phyloP scores from a whole-genome alignment of 2,329 filamentous ascomycete species.

The Botrytis tulipae region DNA sequence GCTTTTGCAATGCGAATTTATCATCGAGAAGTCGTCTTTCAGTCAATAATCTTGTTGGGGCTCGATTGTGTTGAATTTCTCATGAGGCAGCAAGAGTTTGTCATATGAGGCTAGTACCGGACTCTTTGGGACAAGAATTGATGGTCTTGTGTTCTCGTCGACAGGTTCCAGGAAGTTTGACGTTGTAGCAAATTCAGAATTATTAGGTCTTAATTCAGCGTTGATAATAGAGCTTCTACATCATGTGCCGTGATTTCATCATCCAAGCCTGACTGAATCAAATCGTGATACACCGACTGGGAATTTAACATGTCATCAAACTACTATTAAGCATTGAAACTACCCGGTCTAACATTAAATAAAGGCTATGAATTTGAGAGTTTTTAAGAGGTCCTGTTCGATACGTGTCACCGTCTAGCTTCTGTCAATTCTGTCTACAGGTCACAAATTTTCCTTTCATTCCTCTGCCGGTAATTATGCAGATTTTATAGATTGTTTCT shows the following conservation, averaged over 20 bases:
- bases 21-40: background rate
- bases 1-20: background rate
- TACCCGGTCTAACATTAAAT: rapidly evolving
- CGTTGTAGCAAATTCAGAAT: background rate
- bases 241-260: background rate
- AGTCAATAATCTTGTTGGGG: background rate
- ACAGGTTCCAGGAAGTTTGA: rapidly evolving
- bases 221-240: background rate
- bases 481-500: too few relatives aligned
- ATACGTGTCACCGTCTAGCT: background rate
- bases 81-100: background rate
- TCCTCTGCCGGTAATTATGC: background rate
- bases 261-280: rapidly evolving
- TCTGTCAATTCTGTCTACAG: background rate
- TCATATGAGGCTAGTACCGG: background rate
- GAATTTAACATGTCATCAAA: background rate
- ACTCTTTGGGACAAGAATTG: background rate
- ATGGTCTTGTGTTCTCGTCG: background rate
- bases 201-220: background rate
- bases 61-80: background rate
- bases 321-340: rapidly evolving
- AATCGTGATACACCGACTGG: background rate
- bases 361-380: background rate
- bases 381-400: background rate
- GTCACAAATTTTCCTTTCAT: background rate